A percentile compares a stretch with the other conserved stretches of the same genome.
These are phyloP conservation scores for Stylonectria norvegica DNA, from an alignment of 2,329 filamentous ascomycete genomes.

Conservation along the genomic window DNA sequence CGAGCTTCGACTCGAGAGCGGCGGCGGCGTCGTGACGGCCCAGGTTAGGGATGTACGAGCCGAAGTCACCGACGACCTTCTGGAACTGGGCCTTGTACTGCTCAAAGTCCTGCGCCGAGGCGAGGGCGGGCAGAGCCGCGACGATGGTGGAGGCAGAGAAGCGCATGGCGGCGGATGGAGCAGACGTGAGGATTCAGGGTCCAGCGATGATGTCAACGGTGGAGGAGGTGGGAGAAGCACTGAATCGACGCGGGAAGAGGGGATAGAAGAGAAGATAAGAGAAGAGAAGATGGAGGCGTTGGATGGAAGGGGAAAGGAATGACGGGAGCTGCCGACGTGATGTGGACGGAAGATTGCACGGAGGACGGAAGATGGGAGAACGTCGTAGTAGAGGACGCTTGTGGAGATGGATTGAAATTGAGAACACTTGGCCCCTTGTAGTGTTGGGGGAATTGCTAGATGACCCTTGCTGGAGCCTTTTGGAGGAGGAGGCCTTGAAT, in stretches of 20 bases:
- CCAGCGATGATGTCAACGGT: background rate
- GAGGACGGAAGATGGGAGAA: slow-evolving; percentile 10
- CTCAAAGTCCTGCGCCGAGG: slow-evolving; percentile 50
- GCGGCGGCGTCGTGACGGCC: slow-evolving; percentile 40
- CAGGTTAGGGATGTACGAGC: slow-evolving; percentile 50
- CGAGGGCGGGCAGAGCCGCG: slow-evolving; percentile 55
- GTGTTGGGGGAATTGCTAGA: slow-evolving; percentile 2
- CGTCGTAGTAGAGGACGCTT: slow-evolving; percentile 1
- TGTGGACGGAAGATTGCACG: slow-evolving; percentile 3
- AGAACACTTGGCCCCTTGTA: background rate
- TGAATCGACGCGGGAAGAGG: background rate
- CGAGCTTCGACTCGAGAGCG: slow-evolving; percentile 40
- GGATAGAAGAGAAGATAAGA: background rate
- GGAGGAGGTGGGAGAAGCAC: background rate
- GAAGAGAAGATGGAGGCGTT: background rate
- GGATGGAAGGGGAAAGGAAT: background rate
- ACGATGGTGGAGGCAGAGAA: slow-evolving; percentile 50
- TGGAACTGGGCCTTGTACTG: slow-evolving; percentile 63
- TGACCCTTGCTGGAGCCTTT: too few relatives aligned
- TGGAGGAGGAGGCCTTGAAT: too few relatives aligned
- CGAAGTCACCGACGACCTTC: slow-evolving; percentile 59
- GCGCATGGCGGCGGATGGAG: slow-evolving; percentile 47
- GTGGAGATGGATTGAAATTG: slow-evolving; percentile 6
- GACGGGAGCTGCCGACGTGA: slow-evolving; percentile 5
- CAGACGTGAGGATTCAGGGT: too few relatives aligned